phyloP scores from a whole-genome alignment of 495 filamentous ascomycete genomes.

The Cladorrhinum samala region DNA sequence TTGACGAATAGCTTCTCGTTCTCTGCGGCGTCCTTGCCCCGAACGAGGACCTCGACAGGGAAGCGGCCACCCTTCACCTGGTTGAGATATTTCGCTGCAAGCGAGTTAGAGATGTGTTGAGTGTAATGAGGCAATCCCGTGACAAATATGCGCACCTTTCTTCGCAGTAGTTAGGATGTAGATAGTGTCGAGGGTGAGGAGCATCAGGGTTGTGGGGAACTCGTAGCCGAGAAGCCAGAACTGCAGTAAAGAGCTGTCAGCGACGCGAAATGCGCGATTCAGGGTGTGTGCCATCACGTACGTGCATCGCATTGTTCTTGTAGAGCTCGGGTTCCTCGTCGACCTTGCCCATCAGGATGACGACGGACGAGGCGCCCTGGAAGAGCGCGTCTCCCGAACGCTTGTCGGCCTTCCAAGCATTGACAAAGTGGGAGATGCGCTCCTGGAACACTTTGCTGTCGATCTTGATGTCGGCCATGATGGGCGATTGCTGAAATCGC shows the following conservation, averaged over 20 bases:
- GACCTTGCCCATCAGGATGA: conserved; percentile 89
- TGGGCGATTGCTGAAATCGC: conserved; percentile 27
- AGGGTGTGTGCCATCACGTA: conserved; percentile 41
- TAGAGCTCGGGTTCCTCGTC: conserved; percentile 76
- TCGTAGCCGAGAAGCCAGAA: conserved; percentile 99
- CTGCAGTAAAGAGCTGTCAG: conserved; percentile 41
- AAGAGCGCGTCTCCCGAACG: conserved; percentile 76
- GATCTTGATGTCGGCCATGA: conserved; percentile 70
- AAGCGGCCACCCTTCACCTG: conserved; percentile 86
- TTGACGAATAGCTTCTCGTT: conserved; percentile 83
- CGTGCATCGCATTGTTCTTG: conserved; percentile 94
- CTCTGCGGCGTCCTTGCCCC: conserved; percentile 80
- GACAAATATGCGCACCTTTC: conserved; percentile 59
- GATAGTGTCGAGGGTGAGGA: conserved; percentile 80
- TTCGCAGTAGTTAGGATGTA: conserved; percentile 93
- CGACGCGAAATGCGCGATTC: not conserved
- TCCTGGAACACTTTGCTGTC: conserved; percentile 88
- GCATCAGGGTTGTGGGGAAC: conserved; percentile 89
- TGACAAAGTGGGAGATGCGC: conserved; percentile 76
- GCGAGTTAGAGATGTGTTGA: conserved; percentile 17
- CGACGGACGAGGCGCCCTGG: conserved; percentile 73
- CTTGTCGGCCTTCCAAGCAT: conserved; percentile 94
- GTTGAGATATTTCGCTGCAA: conserved; percentile 82
- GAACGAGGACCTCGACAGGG: conserved; percentile 80
- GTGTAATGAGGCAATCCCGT: not conserved